Base-by-base conservation (phyloP, 345 rosid genomes). In the Xanthoceras sorbifolium region DNA sequence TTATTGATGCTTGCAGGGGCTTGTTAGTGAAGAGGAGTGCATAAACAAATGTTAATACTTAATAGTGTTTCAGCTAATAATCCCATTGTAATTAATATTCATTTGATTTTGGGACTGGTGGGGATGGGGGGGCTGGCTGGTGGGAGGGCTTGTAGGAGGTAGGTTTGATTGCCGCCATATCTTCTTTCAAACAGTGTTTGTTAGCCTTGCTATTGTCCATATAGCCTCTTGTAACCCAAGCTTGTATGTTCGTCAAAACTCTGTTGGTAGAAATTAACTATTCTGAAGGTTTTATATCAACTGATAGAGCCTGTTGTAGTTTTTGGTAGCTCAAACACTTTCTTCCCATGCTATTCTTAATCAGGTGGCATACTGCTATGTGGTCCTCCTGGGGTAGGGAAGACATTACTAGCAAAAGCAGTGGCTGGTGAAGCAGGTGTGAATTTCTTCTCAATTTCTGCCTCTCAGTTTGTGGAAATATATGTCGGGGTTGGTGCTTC, bases 361-460 rank as follows among this genome's bases (percentile, higher is more conserved):
- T 81, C 78, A 92, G 98, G 97, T 82, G 98, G 97, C 78, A 94
- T 94, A 89, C 94, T 94, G 78, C 91, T 94, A 32, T 94, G 97
- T 79, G 98, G 97, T 10, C 94, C 97, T 38, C 97, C 98, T 74
- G 98, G 98, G 61, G 98, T 94, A 40, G 98, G 97, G 70, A 94
- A 94, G 83, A 92, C 97, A 55, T 85, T 94, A 69, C 87, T 94
- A 60, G 98, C 97, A 68, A 92, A 92, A 90, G 98, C 98, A 82
- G 98, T 94, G 79, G 97, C 98, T 81, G 97, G 98, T 75, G 97
- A 94, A 86, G 98, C 97, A 25, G 97, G 98, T 76, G 98, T 94
- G 64, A 91, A 92, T 81, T 92, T 92, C 92, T 94, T 94, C 86
- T 94, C 97, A 67, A 92, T 94, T n/a, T 94, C 98, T 44, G 97